Conservation (phyloP, 176 grass and related monocot genomes). For the Chrysopogon serrulatus region DNA sequence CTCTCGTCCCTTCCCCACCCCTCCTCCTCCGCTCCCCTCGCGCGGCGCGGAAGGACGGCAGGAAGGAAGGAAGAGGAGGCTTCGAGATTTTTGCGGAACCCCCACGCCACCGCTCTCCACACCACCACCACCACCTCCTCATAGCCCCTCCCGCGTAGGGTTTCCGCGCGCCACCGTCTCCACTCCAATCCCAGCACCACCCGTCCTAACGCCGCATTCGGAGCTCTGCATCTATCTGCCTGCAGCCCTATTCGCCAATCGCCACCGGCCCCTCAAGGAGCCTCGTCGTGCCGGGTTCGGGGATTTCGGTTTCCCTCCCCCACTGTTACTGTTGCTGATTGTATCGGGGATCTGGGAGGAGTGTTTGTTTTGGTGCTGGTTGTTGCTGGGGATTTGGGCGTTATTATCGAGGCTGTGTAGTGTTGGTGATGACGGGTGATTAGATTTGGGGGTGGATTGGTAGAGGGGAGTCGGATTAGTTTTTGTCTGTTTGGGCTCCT, state of each 20-base stretch:
- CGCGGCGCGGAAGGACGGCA: conserved; percentile 35
- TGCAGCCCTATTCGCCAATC: conserved; percentile 5
- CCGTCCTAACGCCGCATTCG: conserved; percentile 21
- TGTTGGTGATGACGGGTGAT: background rate
- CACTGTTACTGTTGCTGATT: background rate
- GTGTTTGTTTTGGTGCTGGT: background rate
- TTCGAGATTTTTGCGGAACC: conserved; percentile 46
- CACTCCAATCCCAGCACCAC: background rate
- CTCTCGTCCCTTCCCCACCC: conserved; percentile 9
- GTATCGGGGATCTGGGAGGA: background rate
- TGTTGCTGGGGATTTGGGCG: background rate
- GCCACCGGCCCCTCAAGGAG: background rate
- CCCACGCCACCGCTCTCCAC: conserved; percentile 2
- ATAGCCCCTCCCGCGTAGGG: background rate
- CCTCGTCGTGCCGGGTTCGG: background rate
- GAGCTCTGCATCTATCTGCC: conserved; percentile 11
- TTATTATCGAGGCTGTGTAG: background rate
- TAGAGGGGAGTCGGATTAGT: background rate
- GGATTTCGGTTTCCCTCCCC: conserved; percentile 7
- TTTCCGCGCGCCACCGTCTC: background rate
- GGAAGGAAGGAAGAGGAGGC: conserved; percentile 33
- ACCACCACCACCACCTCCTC: background rate
- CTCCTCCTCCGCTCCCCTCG: conserved; percentile 17
- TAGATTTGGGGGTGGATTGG: conserved; percentile 8
- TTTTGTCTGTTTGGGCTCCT: background rate